Evolutionary conservation across 805 yeast genomes (phyloP), one percentile per base, ranked within the genome.

Genomic region (Barnettozyma salicaria): DNA sequence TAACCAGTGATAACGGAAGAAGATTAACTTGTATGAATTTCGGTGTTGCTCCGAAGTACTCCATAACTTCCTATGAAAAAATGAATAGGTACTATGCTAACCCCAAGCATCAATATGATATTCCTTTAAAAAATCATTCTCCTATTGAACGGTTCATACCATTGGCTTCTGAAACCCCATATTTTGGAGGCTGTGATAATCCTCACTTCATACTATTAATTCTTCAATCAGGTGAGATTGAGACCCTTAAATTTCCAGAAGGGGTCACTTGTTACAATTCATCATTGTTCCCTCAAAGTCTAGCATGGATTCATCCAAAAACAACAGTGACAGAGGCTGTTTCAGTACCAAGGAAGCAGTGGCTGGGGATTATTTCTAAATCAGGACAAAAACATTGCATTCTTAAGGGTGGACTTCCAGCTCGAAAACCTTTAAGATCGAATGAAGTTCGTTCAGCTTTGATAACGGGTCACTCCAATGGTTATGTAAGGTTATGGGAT

Each of bases 391-490:
- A 61, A 11, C 66, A 62, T 8, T 60, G 73, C 7, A 59, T 87
- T 5, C 63, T 89, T 24, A 70, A 68, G 37, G 98, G 98, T 33
- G 98, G 99, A 5, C 73, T 78, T 3, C 82, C 95, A 0, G 69
- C 68, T 0, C 62, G 68, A 22, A 67, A 71, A 17, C 64, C 63
- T 21, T 58, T 69, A 27, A 69, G 78, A 34, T 63, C 70, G 2
- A 33, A 30, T 40, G 78, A 72, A 24, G 59, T 64, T 17, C 67
- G 83, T 27, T 74, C 80, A 4, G 74, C 73, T 10, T 64, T 89
- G 28, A 78, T 87, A 1, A 79, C 95, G 0, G 97, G 97, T 1
- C 96, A 92, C 53, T 74, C 78, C 24, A 81, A 81, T 55, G 97
- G 97, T 0, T 72, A 80, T 24, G 75, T 92, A 0, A 70, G 96